phyloP scores from a whole-genome alignment of 768 basidiomycete genomes.

The Chlorophyllum brunneum region DNA sequence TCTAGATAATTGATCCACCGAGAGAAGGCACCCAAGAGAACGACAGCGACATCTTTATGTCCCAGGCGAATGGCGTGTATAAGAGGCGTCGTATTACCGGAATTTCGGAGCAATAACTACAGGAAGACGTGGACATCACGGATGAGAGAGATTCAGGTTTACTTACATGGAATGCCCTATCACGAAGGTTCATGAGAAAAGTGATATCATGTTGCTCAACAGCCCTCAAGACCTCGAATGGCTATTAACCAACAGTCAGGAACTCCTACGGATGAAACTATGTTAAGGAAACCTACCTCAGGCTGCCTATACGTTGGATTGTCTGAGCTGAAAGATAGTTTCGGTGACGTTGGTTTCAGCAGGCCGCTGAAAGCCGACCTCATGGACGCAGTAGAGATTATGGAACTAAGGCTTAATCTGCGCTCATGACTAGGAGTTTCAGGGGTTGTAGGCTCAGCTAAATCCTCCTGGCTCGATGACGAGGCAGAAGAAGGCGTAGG shows the following conservation, averaged over 20 bases:
- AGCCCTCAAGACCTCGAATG: conserved; percentile 71
- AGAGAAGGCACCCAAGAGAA: conserved; percentile 87
- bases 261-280: background rate
- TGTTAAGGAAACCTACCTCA: background rate
- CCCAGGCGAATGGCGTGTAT: conserved; percentile 88
- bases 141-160: background rate
- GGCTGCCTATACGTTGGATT: background rate
- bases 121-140: background rate
- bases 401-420: conserved; percentile 19
- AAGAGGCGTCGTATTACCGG: conserved; percentile 83
- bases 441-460: background rate
- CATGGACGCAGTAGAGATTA: conserved; percentile 17
- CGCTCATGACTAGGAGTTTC: conserved; percentile 12
- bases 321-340: background rate
- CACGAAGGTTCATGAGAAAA: conserved; percentile 80
- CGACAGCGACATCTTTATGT: conserved; percentile 80
- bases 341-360: conserved; percentile 12
- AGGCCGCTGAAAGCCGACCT: conserved; percentile 15
- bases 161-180: conserved; percentile 75
- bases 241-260: conserved; percentile 22
- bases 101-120: conserved; percentile 78
- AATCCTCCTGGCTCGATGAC: background rate
- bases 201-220: conserved; percentile 82
- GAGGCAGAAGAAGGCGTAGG: background rate
- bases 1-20: conserved; percentile 88